Percentiles rank a stretch among this genome's conserved stretches.
phyloP scores from a whole-genome alignment of 768 basidiomycete species.

The Boletellus ananiceps region DNA sequence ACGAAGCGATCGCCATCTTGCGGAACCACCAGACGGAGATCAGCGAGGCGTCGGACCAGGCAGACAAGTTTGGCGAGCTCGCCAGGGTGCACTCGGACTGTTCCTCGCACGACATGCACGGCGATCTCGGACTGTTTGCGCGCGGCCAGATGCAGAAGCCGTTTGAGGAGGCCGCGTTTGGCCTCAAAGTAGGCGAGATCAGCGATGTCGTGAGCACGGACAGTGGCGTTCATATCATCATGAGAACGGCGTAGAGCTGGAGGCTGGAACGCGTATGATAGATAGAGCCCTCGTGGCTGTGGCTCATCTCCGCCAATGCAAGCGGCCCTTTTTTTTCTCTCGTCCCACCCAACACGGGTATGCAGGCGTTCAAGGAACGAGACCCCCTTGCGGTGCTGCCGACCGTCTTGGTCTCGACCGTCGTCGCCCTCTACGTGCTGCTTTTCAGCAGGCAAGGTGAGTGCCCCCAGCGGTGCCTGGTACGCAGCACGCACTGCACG shows the following conservation, averaged over 20 bases:
- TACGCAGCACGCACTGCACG: constrained; percentile 1
- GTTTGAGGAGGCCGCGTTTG: constrained; percentile 87
- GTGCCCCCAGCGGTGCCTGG: too few relatives aligned
- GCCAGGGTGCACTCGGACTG: constrained; percentile 83
- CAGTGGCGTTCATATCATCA: constrained; percentile 91
- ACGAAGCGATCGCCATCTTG: constrained; percentile 84
- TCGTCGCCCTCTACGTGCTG: too few relatives aligned
- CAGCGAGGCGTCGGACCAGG: constrained; percentile 36
- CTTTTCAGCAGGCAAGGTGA: too few relatives aligned
- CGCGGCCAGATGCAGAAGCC: constrained; percentile 94
- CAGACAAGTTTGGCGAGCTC: constrained; percentile 67
- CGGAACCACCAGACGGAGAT: constrained; percentile 60
- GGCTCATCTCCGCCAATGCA: too few relatives aligned
- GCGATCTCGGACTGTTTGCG: constrained; percentile 86
- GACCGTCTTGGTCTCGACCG: too few relatives aligned
- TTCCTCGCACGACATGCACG: constrained; percentile 73
- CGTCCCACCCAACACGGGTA: too few relatives aligned
- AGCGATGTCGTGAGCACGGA: constrained; percentile 84
- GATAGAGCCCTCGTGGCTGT: too few relatives aligned
- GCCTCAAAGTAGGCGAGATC: constrained; percentile 66
- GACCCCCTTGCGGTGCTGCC: too few relatives aligned
- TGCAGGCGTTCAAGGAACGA: too few relatives aligned
- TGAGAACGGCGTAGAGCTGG: constrained; percentile 65
- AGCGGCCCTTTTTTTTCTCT: too few relatives aligned
- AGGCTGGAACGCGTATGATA: too few relatives aligned